A percentile compares a stretch with the other conserved stretches of the same genome.
These are phyloP conservation scores for Pythium periplocum DNA, from an alignment of 352 stramenopile genomes.

Conservation along the genomic window DNA sequence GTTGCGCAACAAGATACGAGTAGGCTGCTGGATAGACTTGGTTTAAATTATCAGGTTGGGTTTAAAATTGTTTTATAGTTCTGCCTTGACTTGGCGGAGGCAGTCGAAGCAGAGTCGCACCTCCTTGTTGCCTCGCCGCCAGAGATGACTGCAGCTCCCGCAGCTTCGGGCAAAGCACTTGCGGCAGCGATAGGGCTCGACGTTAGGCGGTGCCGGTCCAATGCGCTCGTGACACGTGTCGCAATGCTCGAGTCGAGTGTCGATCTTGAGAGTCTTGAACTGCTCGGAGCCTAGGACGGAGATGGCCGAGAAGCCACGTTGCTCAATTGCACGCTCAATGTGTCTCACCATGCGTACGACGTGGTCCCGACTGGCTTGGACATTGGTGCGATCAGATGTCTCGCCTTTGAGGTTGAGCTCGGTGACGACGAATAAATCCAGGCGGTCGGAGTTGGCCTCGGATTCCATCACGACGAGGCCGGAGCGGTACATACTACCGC, in stretches of 20 bases:
- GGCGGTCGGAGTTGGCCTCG: neutral
- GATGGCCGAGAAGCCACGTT: too few species aligned
- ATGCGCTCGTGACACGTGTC: neutral
- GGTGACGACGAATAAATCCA: conserved; percentile 4
- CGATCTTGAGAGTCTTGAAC: neutral
- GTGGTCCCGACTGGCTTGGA: neutral
- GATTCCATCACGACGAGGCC: conserved; percentile 8
- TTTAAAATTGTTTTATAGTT: too few species aligned
- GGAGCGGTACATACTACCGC: conserved; percentile 3
- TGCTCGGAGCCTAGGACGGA: too few species aligned
- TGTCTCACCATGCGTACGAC: too few species aligned
- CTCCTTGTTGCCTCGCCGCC: conserved; percentile 3
- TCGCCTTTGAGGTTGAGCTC: conserved; percentile 8
- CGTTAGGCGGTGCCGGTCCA: neutral
- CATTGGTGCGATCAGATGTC: neutral
- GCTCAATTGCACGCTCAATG: too few species aligned
- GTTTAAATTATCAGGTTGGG: too few species aligned
- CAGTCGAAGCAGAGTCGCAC: conserved; percentile 4
- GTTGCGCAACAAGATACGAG: too few species aligned
- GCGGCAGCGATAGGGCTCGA: conserved; percentile 1
- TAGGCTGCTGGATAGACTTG: too few species aligned
- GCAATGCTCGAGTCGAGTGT: neutral
- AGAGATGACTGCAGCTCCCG: neutral
- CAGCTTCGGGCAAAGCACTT: conserved; percentile 9
- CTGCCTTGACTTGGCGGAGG: conserved; percentile 1